Evolutionary conservation across 1,284 basidiomycete species (phyloP), one percentile per base, ranked within the genome.

Genomic region (Tylopilus sp.): DNA sequence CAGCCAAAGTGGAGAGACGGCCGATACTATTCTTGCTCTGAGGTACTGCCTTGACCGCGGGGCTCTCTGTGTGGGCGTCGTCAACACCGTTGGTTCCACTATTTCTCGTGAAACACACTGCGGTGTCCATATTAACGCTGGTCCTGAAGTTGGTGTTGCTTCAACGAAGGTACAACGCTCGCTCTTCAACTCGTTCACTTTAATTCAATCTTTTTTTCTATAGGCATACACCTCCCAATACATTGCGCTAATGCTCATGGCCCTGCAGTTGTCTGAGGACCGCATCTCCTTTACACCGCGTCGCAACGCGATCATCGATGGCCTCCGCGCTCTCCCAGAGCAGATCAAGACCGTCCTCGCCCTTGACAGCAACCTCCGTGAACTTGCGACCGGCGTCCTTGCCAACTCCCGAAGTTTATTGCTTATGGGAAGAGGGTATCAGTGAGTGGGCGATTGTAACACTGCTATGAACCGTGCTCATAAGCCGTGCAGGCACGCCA

Each of bases 101-200:
- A 86, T 99, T 65, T 99, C 96, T 49, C 90, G 96, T 61, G 95
- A 98, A 75, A 96, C 95, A 15, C 97, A 99, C 77, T 97, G 94
- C 61, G 97, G 97, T 89, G 88, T 99, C 50, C 96, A 99, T 77
- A 99, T 99, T 76, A 99, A 99, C 68, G 96, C 97, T 61, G 96
- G 96, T 38, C 96, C 96, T 54, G 96, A 99, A 76, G 96, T 99
- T 56, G 96, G 97, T 81, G 97, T 99, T 55, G 97, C 97, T 6
- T 98, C 95, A n/a, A 99, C 97, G 56, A 99, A 99, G 85, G 87
- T 86, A 44, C 47, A 72, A 60, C 36, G 19, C 23, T 6, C 10
- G 11, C 4, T 52, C 2, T 8, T 2, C 3, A 15, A 4, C 16
- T 35, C 21, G 25, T 2, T 36, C 19, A 3, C 11, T 34, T 19